Evolutionary conservation across 768 basidiomycete genomes (phyloP), one percentile per base, ranked within the genome.

Genomic region (Lyophyllum semitale): DNA sequence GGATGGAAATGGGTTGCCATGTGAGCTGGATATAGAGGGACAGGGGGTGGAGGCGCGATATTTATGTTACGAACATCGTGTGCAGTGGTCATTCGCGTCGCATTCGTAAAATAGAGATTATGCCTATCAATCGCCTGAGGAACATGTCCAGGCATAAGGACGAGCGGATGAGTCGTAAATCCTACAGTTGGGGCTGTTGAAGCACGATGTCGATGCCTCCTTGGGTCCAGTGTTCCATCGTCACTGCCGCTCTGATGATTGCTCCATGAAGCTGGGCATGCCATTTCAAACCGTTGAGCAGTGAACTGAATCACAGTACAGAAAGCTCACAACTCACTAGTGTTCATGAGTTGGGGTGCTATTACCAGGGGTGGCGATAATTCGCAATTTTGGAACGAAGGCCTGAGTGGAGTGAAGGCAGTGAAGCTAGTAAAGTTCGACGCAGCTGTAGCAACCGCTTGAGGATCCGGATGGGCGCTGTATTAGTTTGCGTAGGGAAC

Each of bases 1-100:
- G 63, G 59, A 8, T 67, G 67, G 63, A 52, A 68, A 65, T 37
- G 64, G 60, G 70, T 38, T 62, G 66, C 42, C 18, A 60, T 51
- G 51, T 70, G 68, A 50, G 66, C 61, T n/a, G 73, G 72, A 56
- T 74, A 71, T 12, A 68, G 61, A 48, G 72, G 70, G 15, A 65
- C 42, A 43, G 69, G 61, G 29, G 62, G 59, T 13, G 60, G 56
- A 47, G 48, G 35, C 3, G 44, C 15, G 25, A 43, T 32, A 46
- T 57, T 51, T 15, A 56, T 45, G 48, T 60, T 54, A 6, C 59
- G 58, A 35, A 58, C 51, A 48, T 64, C 54, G 18, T 62, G 50
- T 6, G 60, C 56, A 18, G 62, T 58, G 23, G 57, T 23, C 57
- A 60, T 59, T 46, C 54, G 60, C 7, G 53, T 45, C 11, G 54